Base-by-base conservation (phyloP, 345 rosid genomes). In the Laguncularia racemosa region DNA sequence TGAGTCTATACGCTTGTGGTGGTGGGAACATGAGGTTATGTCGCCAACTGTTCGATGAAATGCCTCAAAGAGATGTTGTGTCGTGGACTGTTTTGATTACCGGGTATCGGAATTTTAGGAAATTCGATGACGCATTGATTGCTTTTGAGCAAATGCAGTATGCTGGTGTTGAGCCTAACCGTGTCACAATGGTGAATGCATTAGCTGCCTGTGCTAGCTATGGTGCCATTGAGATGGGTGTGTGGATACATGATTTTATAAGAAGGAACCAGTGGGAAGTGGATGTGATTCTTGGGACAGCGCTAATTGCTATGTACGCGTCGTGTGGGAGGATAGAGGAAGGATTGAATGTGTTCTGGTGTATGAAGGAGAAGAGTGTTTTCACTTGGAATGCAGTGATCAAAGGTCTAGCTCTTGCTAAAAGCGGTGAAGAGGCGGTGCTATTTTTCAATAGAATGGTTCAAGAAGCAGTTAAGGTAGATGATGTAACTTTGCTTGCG, bases 131-230 rank as follows among this genome's bases (percentile, higher is more conserved):
- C 50, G 83, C 83, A 1, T 67, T 83, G 70, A 53, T 75, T 60
- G 75, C 79, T 54, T 80, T 83, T 57, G 81, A 80, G 72, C 73
- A 56, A 59, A 83, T 83, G 83, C 76, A 56, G 33, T 67, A 67
- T 60, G 69, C 74, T 1, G 78, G 74, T 23, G 62, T 71, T 44
- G 73, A 67, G 69, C 83, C 83, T 14, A 83, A 77, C 69, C 81
- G 53, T 44, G 89, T 73, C 46, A 81, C 89, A 0, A 76, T 74
- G 79, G 89, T 84, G 73, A 81, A 76, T 71, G 79, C 69, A 1
- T 73, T 78, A 60, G 74, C 73, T 18, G 84, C 81, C 0, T 78
- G 82, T 55, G 71, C 69, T 9, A 56, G 73, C 60, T 69, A 54
- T 44, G 72, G 82, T 3, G 80, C 82, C 16, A 60, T 56, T 54